Evolutionary conservation across 495 filamentous ascomycete genomes (phyloP), one percentile per base, ranked within the genome.

Genomic region (Penicillium mononematosum): DNA sequence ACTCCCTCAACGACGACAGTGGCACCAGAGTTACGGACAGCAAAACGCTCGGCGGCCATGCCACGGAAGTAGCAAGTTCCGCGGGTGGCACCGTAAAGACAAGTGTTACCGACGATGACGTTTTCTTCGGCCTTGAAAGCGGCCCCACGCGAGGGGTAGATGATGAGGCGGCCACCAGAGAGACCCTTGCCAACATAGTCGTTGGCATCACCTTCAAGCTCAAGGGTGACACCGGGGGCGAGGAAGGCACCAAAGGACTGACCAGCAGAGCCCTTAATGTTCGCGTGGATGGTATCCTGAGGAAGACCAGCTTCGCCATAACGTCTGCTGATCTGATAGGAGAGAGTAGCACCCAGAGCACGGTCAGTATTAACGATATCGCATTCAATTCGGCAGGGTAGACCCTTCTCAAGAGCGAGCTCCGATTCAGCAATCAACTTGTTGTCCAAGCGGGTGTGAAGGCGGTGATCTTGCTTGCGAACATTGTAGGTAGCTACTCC

Each of bases 311-410:
- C 85, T 74, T 96, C 92, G 53, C 95, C 94, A 63, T 93, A 97
- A 44, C 88, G 82, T 77, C 90, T 90, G 58, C 91, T 96, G 69
- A 99, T 90, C 61, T 97, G 92, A 73, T 98, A 99, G 1, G 94
- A 99, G 11, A 99, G 80, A 4, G 93, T 97, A 12, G 94, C 91
- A 66, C 94, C 94, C 72, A 99, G 82, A 38, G 89, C 89, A 65
- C 94, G 92, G 70, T 99, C 94, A 34, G 95, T 99, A 73, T 99
- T 99, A 77, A 97, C 89, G 66, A 99, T 90, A 65, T 99, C 94
- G 63, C 90, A 96, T 76, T 99, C 94, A 67, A 99, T 94, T 38
- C 95, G 84, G 61, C 90, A 92, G 3, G 95, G 94, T 27, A 97
- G 81, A 14, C 94, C 94, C 79, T 96, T 98, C 74, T 97, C 93